These are phyloP conservation scores for Phytopythium sindhum DNA, from an alignment of 352 stramenopile genomes.

Conservation along the genomic window DNA sequence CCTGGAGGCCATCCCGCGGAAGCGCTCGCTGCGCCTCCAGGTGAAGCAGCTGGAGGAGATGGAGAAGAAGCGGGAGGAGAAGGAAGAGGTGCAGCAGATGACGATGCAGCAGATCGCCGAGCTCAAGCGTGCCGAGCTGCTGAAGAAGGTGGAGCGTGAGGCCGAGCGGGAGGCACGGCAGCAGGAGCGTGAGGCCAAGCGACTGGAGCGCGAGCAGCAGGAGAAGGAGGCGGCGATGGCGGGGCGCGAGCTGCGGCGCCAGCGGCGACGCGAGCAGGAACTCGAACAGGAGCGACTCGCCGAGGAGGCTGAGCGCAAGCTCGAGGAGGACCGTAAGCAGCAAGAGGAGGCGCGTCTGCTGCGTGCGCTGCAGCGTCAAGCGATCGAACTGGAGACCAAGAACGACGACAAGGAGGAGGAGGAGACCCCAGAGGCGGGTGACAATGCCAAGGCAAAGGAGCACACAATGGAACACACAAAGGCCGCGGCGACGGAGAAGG, in stretches of 20 bases:
- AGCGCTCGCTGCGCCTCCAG: constrained; percentile 78
- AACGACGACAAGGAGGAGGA: constrained; percentile 17
- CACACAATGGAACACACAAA: background rate
- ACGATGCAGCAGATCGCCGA: constrained; percentile 64
- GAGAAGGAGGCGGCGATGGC: constrained; percentile 47
- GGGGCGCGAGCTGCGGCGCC: constrained; percentile 53
- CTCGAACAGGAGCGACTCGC: constrained; percentile 36
- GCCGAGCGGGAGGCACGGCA: constrained; percentile 54
- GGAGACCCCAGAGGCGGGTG: background rate
- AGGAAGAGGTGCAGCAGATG: constrained; percentile 50
- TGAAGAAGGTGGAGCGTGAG: constrained; percentile 65
- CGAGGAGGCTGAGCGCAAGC: constrained; percentile 26
- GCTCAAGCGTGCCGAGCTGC: constrained; percentile 61
- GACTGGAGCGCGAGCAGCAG: constrained; percentile 45
- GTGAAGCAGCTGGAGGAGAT: constrained; percentile 82
- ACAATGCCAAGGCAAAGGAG: background rate
- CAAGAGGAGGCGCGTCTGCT: constrained; percentile 51
- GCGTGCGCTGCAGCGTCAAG: constrained; percentile 45
- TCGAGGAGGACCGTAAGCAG: constrained; percentile 37
- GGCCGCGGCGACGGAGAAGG: background rate
- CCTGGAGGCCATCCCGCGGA: constrained; percentile 79
- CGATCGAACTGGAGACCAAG: constrained; percentile 11
- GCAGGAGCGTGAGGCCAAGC: constrained; percentile 45
- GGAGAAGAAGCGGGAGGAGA: constrained; percentile 66
- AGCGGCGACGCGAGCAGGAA: constrained; percentile 64